Conservation (phyloP, 345 rosid species). For the Mercurialis annua region DNA sequence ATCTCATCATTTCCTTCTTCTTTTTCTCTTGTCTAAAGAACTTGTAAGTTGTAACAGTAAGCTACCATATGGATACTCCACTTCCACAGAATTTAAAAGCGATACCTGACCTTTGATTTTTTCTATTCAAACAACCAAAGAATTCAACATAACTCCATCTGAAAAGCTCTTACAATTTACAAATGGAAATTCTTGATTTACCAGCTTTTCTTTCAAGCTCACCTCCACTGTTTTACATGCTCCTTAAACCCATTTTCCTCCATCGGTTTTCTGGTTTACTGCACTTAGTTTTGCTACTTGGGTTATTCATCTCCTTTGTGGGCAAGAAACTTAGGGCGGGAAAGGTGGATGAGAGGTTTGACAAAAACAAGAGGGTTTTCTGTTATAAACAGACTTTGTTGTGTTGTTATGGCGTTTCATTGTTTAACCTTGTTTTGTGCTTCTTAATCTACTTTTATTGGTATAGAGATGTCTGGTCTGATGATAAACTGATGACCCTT, state of each 20-base stretch:
- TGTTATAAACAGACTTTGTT: slow-evolving; percentile 24
- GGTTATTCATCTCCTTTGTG: slow-evolving; percentile 15
- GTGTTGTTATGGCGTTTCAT: slow-evolving; percentile 18
- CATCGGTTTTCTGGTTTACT: slow-evolving; percentile 35
- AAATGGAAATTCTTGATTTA: slow-evolving; percentile 18
- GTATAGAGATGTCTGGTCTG: slow-evolving; percentile 58
- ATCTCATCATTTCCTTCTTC: too few species aligned
- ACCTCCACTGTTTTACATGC: slow-evolving; percentile 22
- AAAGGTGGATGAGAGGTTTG: not conserved
- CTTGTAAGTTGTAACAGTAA: too few species aligned
- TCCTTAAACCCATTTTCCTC: slow-evolving; percentile 28
- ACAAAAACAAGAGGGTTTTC: slow-evolving; percentile 14
- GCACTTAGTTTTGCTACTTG: slow-evolving; percentile 28
- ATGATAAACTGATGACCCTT: slow-evolving; percentile 41
- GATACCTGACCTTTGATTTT: too few species aligned
- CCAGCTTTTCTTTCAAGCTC: slow-evolving; percentile 1
- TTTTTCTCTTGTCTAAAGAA: too few species aligned
- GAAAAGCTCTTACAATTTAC: not conserved
- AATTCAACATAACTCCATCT: not conserved
- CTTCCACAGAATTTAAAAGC: too few species aligned
- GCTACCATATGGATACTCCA: too few species aligned
- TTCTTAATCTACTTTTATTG: slow-evolving; percentile 53
- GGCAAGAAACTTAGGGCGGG: not conserved
- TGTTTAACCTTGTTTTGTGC: slow-evolving; percentile 46
- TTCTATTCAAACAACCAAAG: too few species aligned